Conservation (phyloP, 2,329 filamentous ascomycete genomes). For the Claviceps spartinae region DNA sequence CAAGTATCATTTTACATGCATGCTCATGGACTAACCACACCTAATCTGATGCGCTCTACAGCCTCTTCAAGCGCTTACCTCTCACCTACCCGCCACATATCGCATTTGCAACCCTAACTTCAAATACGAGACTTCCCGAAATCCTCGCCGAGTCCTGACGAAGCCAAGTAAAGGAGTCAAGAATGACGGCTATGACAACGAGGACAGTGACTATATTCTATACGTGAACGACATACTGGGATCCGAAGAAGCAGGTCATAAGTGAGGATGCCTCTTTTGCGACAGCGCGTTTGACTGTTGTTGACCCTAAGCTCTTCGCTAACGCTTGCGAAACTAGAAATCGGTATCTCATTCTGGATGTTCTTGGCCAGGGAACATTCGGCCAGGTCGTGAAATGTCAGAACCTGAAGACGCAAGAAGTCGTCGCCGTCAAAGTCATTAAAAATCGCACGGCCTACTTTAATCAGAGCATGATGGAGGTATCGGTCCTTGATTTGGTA, state of each 20-base stretch:
- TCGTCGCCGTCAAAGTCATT: constrained; percentile 97
- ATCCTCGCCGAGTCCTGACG: constrained; percentile 86
- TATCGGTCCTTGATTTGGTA: constrained; percentile 90
- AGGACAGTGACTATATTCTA: constrained; percentile 97
- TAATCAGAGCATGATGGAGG: constrained; percentile 99
- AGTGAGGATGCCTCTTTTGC: constrained; percentile 41
- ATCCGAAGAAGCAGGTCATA: constrained; percentile 95
- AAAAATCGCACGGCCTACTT: constrained; percentile 99
- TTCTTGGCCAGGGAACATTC: constrained; percentile 93
- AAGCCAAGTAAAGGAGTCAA: constrained; percentile 98
- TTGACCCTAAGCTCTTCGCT: neutral
- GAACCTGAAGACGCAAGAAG: constrained; percentile 94
- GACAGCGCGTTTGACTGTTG: neutral
- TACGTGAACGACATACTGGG: constrained; percentile 98
- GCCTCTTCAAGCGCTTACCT: constrained; percentile 91
- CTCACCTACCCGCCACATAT: constrained; percentile 87
- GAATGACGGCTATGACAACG: constrained; percentile 98
- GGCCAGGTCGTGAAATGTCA: constrained; percentile 98
- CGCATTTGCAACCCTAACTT: constrained; percentile 96
- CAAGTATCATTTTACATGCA: neutral
- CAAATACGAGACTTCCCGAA: constrained; percentile 97
- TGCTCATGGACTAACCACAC: neutral
- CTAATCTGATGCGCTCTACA: constrained; percentile 20
- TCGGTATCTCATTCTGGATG: constrained; percentile 91
- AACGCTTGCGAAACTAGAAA: constrained; percentile 42